These are phyloP conservation scores for Barbarea vulgaris DNA, from an alignment of 345 rosid genomes.

Conservation along the genomic window DNA sequence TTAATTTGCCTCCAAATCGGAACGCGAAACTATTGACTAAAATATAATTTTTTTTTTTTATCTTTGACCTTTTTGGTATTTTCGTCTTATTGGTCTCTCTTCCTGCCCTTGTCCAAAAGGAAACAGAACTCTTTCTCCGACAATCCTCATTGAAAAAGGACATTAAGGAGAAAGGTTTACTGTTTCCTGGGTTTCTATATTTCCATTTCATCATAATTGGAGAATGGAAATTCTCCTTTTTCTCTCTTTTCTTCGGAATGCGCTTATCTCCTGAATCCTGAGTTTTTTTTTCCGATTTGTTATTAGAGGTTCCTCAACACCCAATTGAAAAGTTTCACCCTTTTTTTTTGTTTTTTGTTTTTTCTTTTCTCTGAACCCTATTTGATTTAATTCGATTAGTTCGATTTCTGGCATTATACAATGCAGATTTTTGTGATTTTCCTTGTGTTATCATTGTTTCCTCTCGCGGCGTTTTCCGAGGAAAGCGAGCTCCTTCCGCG, in stretches of 20 bases:
- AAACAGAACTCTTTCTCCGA: conserved; percentile 12
- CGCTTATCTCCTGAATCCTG: not conserved
- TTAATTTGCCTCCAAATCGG: conserved; percentile 1
- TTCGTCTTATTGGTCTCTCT: not conserved
- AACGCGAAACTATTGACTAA: not conserved
- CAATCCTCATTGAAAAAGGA: conserved; percentile 16
- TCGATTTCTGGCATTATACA: conserved; percentile 1
- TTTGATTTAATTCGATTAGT: not conserved
- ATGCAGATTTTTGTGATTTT: conserved; percentile 48
- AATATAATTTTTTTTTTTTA: too few species aligned
- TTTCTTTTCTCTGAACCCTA: not conserved
- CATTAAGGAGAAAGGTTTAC: not conserved
- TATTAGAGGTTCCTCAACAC: conserved; percentile 22
- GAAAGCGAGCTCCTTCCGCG: conserved; percentile 52
- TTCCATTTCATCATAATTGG: conserved; percentile 1
- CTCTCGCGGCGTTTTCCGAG: conserved; percentile 44
- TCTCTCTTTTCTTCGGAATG: not conserved
- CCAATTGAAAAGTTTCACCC: conserved; percentile 9
- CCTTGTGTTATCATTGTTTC: conserved; percentile 43
- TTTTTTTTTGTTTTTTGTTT: too few species aligned
- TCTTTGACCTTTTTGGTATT: not conserved
- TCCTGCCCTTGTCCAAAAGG: not conserved
- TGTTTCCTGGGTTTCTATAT: not conserved
- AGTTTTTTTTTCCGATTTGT: not conserved
- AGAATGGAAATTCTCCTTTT: not conserved